Evolutionary conservation across 768 basidiomycete species (phyloP), one percentile per base, ranked within the genome.

Genomic region (Hericium alpestre): DNA sequence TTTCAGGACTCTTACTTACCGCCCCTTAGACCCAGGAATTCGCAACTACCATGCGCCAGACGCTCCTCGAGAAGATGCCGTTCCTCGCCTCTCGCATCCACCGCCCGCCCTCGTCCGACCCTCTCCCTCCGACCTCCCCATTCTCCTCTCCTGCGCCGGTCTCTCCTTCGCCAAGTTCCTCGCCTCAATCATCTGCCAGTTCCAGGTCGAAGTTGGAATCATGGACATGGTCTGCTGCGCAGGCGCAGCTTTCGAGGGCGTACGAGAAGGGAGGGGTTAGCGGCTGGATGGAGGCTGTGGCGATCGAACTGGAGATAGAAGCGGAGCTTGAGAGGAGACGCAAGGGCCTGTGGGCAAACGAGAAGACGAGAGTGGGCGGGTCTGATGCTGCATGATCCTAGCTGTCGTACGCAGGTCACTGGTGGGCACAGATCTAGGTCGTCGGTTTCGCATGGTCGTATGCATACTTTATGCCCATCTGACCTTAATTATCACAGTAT

Each of bases 301-400:
- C 73, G 54, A 70, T 70, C 25, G 86, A 87, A 65, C 58, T 83
- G 51, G 84, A 87, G 63, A 74, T 73, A 0, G 86, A 88, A 63
- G 73, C 70, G 0, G 69, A 76, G 43, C 58, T 75, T 12, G 84
- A 86, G 63, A 68, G 80, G 51, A 64, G 65, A 16, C 74, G 71
- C 49, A 56, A 69, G 38, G 67, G 65, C 4, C 64, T 67, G 11
- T 54, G 41, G 27, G 20, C 15, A 16, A 16, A n/a, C 18, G 43
- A 16, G 43, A 46, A 20, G 16, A 20, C 43, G 16, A 8, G n/a
- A 20, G 15, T 16, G 16, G 15, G 43, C 16, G 43, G 20, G 4
- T 32, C 27, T 32, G 8, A 9, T 32, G 27, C 27, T 32, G 27
- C 27, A 32, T 32, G 27, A 32, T 32, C 1, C 27, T 32, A 1